These are phyloP conservation scores for Alternaria viburni DNA, from an alignment of 2,329 filamentous ascomycete genomes.

Conservation along the genomic window DNA sequence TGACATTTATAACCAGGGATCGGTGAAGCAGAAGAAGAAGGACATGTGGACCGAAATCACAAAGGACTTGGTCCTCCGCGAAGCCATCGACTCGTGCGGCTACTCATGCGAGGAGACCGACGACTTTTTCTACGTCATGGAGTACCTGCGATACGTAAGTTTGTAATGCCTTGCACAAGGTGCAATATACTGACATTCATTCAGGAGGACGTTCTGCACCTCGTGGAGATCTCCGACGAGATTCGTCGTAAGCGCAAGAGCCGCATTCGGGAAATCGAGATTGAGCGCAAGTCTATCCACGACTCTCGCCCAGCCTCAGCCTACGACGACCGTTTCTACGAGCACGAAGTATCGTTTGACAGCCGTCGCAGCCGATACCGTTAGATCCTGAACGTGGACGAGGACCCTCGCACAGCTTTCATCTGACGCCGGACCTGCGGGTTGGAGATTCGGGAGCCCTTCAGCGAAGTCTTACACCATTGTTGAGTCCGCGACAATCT, in stretches of 20 bases:
- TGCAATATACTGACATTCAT: constrained; percentile 14
- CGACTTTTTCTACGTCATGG: constrained; percentile 88
- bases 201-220: constrained; percentile 84
- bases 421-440: constrained; percentile 5
- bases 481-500: constrained; percentile 15
- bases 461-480: constrained; percentile 9
- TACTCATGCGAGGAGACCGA: constrained; percentile 93
- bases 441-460: constrained; percentile 12
- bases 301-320: constrained; percentile 52
- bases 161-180: background rate
- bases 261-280: constrained; percentile 66
- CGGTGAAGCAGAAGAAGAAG: constrained; percentile 46
- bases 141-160: constrained; percentile 87
- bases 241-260: constrained; percentile 72
- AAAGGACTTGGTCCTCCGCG: constrained; percentile 84
- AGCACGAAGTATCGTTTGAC: constrained; percentile 73
- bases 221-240: constrained; percentile 82
- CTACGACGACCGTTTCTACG: constrained; percentile 70
- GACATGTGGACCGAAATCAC: constrained; percentile 96
- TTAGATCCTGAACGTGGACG: constrained; percentile 23
- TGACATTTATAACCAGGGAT: constrained; percentile 49
- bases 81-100: constrained; percentile 82
- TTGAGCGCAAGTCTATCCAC: constrained; percentile 63
- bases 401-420: constrained; percentile 6
- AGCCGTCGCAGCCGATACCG: constrained; percentile 47